Evolutionary conservation across 73 alveolate genomes (phyloP).

Genomic region (Tetrahymena elliotti): DNA sequence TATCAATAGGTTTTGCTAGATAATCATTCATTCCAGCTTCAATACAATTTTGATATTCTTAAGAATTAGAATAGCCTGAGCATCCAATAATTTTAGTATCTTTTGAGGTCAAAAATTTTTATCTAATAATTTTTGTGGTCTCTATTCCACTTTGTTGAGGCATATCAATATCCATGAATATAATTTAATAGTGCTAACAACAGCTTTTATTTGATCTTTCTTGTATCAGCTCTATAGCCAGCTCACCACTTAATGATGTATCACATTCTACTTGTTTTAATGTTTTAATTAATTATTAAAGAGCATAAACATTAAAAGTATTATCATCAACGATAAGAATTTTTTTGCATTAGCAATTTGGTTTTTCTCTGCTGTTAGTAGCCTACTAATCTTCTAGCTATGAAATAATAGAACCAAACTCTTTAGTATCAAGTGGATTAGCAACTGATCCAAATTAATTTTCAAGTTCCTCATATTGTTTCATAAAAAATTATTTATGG

Average conservation of each 20-base stretch:
- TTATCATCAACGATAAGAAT: not conserved
- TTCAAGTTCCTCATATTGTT: not conserved
- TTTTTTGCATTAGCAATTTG: not conserved
- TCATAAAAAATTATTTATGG: not conserved
- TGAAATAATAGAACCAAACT: not conserved
- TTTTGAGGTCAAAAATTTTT: not conserved
- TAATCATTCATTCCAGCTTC: not conserved
- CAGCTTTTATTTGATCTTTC: not conserved
- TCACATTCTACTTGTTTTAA: not conserved
- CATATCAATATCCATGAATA: not conserved
- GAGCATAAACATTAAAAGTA: not conserved
- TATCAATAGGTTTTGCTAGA: not conserved
- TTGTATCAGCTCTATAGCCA: not conserved
- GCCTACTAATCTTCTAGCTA: not conserved
- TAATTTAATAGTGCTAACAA: not conserved
- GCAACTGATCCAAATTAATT: not conserved
- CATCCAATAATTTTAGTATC: not conserved
- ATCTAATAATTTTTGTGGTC: not conserved
- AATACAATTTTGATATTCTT: not conserved
- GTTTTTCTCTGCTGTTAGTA: not conserved
- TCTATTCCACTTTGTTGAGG: not conserved
- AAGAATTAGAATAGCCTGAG: not conserved
- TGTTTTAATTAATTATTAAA: not conserved
- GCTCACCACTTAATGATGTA: not conserved
- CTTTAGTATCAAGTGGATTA: not conserved